Evolutionary conservation across 225 moss, liverwort and hornwort genomes (phyloP).

Genomic region (Thuidium tamariscinum): DNA sequence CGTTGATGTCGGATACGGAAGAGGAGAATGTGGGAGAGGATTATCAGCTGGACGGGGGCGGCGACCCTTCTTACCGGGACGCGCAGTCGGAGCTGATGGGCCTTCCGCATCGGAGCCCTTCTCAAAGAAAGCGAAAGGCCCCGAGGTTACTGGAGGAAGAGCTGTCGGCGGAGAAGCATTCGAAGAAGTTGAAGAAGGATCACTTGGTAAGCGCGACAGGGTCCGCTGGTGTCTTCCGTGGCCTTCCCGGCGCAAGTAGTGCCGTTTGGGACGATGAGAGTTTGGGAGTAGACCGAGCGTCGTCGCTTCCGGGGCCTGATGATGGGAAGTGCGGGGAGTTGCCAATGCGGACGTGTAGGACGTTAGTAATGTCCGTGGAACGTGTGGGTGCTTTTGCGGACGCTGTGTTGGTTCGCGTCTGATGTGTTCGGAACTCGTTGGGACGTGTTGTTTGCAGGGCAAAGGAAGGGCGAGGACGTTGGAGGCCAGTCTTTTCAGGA

Average conservation of each 20-base stretch:
- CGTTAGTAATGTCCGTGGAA: background rate
- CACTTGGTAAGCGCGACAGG: constrained; percentile 1
- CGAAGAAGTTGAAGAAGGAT: constrained; percentile 69
- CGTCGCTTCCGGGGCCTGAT: background rate
- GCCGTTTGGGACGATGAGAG: background rate
- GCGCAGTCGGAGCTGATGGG: constrained; percentile 38
- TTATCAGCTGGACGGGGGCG: constrained; percentile 7
- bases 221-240: background rate
- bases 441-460: constrained; percentile 5
- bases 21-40: constrained; percentile 52
- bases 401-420: background rate
- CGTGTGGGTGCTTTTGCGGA: background rate
- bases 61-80: constrained; percentile 45
- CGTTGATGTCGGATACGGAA: constrained; percentile 55
- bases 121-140: constrained; percentile 76
- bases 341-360: background rate
- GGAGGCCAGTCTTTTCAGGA: constrained; percentile 30
- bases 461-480: constrained; percentile 28
- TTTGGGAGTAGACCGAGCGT: background rate
- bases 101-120: constrained; percentile 57
- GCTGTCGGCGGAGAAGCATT: constrained; percentile 41
- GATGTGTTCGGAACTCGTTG: background rate
- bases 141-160: constrained; percentile 76
- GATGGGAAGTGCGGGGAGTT: background rate
- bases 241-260: background rate